Evolutionary conservation across 1,139 yeast genomes (phyloP).

Genomic region (Sugiyamaella paludigena): DNA sequence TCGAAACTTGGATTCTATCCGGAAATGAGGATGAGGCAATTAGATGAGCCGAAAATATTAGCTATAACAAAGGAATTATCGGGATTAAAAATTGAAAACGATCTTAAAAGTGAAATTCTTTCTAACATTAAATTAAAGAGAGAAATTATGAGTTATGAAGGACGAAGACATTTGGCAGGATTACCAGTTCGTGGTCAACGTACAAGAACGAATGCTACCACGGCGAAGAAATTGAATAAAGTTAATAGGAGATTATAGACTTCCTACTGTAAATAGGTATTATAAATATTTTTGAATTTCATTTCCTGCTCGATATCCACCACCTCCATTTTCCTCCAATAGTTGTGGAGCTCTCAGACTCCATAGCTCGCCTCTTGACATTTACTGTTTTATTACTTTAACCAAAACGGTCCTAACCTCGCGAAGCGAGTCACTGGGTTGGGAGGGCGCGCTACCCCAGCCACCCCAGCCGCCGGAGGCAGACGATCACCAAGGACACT

Average conservation of each 20-base stretch:
- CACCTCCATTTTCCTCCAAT: too few relatives aligned
- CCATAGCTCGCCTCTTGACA: too few relatives aligned
- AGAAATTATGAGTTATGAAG: slow-evolving; percentile 80
- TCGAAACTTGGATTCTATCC: slow-evolving; percentile 91
- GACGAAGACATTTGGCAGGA: slow-evolving; percentile 80
- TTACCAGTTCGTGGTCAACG: slow-evolving; percentile 90
- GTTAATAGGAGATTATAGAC: slow-evolving; percentile 58
- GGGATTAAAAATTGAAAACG: slow-evolving; percentile 80
- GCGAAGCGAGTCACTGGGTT: too few relatives aligned
- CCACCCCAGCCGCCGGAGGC: too few relatives aligned
- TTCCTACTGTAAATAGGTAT: not conserved
- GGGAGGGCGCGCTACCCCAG: too few relatives aligned
- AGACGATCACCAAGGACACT: too few relatives aligned
- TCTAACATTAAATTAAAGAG: slow-evolving; percentile 80
- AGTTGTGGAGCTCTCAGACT: too few relatives aligned
- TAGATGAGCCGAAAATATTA: slow-evolving; percentile 83
- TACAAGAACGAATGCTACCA: slow-evolving; percentile 84
- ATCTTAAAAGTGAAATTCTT: slow-evolving; percentile 72
- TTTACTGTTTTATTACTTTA: too few relatives aligned
- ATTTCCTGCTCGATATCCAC: too few relatives aligned
- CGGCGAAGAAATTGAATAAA: slow-evolving; percentile 83
- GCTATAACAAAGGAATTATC: slow-evolving; percentile 84
- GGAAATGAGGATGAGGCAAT: slow-evolving; percentile 88
- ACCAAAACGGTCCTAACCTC: too few relatives aligned
- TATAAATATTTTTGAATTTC: too few relatives aligned